phyloP scores from a whole-genome alignment of 768 basidiomycete genomes.

The Gymnopilus dilepis region DNA sequence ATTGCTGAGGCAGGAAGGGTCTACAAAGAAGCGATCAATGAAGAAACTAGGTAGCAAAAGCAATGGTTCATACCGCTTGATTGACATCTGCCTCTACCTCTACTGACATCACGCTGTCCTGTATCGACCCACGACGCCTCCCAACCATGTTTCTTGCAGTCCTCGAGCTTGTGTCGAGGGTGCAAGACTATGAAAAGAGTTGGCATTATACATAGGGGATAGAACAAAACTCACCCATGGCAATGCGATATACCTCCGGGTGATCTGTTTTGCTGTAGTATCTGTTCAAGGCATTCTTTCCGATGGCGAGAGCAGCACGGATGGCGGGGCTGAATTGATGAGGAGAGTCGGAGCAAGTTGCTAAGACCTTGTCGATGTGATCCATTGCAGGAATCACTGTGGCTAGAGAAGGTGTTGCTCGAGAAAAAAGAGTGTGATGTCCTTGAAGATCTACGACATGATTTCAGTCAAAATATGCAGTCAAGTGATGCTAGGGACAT shows the following conservation, averaged over 20 bases:
- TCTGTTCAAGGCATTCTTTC: constrained; percentile 20
- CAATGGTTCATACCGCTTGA: too few species aligned
- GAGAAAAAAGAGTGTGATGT: constrained; percentile 19
- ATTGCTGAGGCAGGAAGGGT: constrained; percentile 16
- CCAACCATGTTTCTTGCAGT: constrained; percentile 32
- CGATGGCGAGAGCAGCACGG: constrained; percentile 18
- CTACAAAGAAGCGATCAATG: too few species aligned
- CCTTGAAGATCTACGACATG: background rate
- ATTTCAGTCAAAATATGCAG: too few species aligned
- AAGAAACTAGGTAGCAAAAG: too few species aligned
- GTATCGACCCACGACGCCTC: constrained; percentile 28
- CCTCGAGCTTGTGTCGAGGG: constrained; percentile 33
- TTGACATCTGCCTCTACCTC: too few species aligned
- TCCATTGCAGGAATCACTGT: constrained; percentile 24
- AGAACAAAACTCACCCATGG: constrained; percentile 21
- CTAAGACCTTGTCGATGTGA: constrained; percentile 19
- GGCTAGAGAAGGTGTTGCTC: constrained; percentile 11
- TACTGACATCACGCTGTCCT: too few species aligned
- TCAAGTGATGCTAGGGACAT: too few species aligned
- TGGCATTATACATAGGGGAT: background rate
- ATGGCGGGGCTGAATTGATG: constrained; percentile 8
- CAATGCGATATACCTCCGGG: constrained; percentile 25
- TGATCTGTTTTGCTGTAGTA: constrained; percentile 26
- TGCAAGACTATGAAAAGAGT: constrained; percentile 32
- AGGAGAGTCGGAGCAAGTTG: background rate